Evolutionary conservation across 2,329 filamentous ascomycete species (phyloP).

Genomic region (Blastomyces emzantsi): DNA sequence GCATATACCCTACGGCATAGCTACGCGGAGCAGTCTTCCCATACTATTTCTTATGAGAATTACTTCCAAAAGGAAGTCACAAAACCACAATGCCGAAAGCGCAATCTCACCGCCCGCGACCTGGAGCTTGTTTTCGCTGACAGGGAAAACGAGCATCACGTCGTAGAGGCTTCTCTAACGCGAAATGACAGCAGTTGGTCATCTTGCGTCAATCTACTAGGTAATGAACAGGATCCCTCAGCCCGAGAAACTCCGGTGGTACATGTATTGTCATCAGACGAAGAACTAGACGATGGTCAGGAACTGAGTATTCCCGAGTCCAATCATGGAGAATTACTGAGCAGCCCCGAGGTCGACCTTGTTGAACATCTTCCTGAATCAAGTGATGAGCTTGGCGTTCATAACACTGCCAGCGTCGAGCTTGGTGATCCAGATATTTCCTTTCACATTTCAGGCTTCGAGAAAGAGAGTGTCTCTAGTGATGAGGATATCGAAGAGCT

Average conservation of each 20-base stretch:
- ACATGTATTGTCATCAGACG: background rate
- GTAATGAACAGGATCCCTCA: background rate
- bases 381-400: slow-evolving; percentile 15
- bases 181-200: background rate
- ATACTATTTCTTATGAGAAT: slow-evolving; percentile 26
- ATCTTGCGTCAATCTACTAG: background rate
- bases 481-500: slow-evolving; percentile 2
- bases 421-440: slow-evolving; percentile 25
- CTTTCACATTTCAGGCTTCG: background rate
- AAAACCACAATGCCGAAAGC: slow-evolving; percentile 28
- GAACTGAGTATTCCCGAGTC: background rate
- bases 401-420: slow-evolving; percentile 32
- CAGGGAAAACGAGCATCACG: slow-evolving; percentile 4
- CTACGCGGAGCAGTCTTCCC: background rate
- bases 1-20: slow-evolving; percentile 19
- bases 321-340: slow-evolving; percentile 1
- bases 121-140: slow-evolving; percentile 27
- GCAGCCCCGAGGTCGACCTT: slow-evolving; percentile 7
- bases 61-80: slow-evolving; percentile 31
- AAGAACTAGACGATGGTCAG: background rate
- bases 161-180: background rate
- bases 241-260: background rate
- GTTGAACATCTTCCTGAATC: background rate
- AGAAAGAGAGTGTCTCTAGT: background rate
- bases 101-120: slow-evolving; percentile 27